Base-by-base conservation (phyloP, 306 rosid species). In the Begonia loranthoides region DNA sequence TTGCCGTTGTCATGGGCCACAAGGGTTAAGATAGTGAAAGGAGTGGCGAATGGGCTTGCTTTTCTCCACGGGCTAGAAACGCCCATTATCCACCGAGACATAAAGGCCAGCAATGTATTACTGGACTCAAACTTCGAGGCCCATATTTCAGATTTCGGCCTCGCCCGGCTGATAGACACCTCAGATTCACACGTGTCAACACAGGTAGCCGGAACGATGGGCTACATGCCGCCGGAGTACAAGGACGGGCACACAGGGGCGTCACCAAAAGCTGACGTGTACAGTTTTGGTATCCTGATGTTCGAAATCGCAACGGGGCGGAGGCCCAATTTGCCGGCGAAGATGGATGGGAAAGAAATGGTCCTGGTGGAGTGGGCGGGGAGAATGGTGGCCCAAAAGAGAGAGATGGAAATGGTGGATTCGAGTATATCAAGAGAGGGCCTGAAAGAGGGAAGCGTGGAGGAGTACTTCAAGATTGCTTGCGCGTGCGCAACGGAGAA, bases 141-240 rank as follows among this genome's bases (percentile, higher is more conserved):
- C 70, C 95, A 87, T 40, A 82, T 90, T 12, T 79, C 95, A 2
- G 99, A 86, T 66, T 90, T 90, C 36, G 99, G 99, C 58, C 88
- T 90, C 0, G 99, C 99, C 0, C 66, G 99, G 21, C 70, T 68
- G 45, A 68, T 90, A 0, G 94, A 78, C 5, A 10, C 50, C 0
- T 57, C 84, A 0, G 46, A 52, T 12, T 68, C 95, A 0, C 95
- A 90, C 46, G 95, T 86, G 52, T 90, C 94, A 0, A 90, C 95
- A 2, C 94, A 85, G 15, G 66, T 73, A 2, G 94, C 95, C 1
- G 99, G 99, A 7, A 85, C 99, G 0, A 80, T 76, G 44, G 99
- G 99, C 0, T 90, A 90, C 76, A 90, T 90, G 95, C 92, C 95
- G 0, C 99, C 94, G n/a, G 99, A 90, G 69, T 90, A 82, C 34